Evolutionary conservation across 2,329 filamentous ascomycete genomes (phyloP).

Genomic region (Colletotrichum phormii): DNA sequence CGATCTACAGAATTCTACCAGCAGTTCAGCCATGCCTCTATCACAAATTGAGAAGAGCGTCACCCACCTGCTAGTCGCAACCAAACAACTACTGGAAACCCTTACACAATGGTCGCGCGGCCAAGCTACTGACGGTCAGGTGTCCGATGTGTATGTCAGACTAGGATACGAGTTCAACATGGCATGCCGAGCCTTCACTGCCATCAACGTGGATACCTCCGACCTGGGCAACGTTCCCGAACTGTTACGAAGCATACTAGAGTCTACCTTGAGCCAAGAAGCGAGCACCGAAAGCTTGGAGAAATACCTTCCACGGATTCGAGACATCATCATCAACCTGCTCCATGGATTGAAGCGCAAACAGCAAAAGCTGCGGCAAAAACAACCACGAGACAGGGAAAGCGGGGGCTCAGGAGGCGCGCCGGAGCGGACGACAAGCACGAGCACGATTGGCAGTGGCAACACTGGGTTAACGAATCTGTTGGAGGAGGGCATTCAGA

Average conservation of each 20-base stretch:
- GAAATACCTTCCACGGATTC: conserved; percentile 91
- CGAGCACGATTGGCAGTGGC: conserved; percentile 68
- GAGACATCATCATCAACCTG: conserved; percentile 98
- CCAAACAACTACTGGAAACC: conserved; percentile 97
- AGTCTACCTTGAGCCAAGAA: conserved; percentile 96
- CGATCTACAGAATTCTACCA: conserved; percentile 47
- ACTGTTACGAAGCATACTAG: conserved; percentile 87
- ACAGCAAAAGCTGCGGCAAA: conserved; percentile 85
- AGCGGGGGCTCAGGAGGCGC: conserved; percentile 51
- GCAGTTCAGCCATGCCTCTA: conserved; percentile 75
- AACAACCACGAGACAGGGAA: conserved; percentile 68
- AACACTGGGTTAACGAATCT: conserved; percentile 68
- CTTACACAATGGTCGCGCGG: conserved; percentile 97
- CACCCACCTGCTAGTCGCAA: conserved; percentile 95
- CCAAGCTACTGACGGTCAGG: conserved; percentile 90
- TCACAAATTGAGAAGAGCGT: conserved; percentile 99
- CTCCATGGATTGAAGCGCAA: conserved; percentile 97
- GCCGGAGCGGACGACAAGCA: conserved; percentile 66
- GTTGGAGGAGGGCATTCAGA: conserved; percentile 69
- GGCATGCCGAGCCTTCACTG: conserved; percentile 94
- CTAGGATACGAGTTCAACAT: conserved; percentile 99
- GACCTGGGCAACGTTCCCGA: conserved; percentile 97
- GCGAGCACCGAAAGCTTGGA: conserved; percentile 94
- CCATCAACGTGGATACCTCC: conserved; percentile 94
- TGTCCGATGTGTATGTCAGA: conserved; percentile 97